Base-by-base conservation (phyloP, 2,329 filamentous ascomycete species). In the Penicillium sp. region DNA sequence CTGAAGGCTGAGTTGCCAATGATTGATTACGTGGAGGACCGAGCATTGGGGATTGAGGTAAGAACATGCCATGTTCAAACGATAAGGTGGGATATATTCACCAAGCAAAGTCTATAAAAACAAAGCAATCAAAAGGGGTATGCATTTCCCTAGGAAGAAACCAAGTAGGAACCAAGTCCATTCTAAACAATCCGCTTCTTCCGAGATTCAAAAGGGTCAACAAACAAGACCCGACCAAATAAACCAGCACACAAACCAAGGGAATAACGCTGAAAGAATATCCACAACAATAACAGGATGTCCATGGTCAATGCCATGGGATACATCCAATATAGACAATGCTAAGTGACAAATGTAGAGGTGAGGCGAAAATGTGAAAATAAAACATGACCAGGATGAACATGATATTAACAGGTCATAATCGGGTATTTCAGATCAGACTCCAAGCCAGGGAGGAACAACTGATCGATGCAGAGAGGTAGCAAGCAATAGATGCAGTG, bases 371-470 rank as follows among this genome's bases (percentile, higher is more conserved):
- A 46, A 38, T 32, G 35, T 21, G 37, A 15, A 16, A 50, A 41
- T 45, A 32, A 47, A 32, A 50, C 38, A 44, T 18, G 27, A n/a
- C 16, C 15, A 13, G 32, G 15, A 18, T 16, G 6, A 55, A 53
- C n/a, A 47, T 39, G 32, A 41, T 50, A 61, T 63, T 60, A 61
- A 60, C 61, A 62, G 34, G 55, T 63, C 57, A 59, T 64, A 60
- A 54, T 57, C 56, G 23, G 60, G 51, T 54, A 60, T 61, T 50
- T 57, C 56, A 59, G 42, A 45, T 56, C 52, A 58, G 54, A 53
- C 48, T 62, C 60, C 60, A 62, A 61, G 52, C 60, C 60, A 60
- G 59, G 59, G 59, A 62, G 18, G 39, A 48, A 57, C 37, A 50
- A 42, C 21, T 55, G 54, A 55, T 58, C 46, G 50, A 63, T 61